Evolutionary conservation across 1,284 basidiomycete species (phyloP), one percentile per base, ranked within the genome.

Genomic region (Boletus chippewaensis): DNA sequence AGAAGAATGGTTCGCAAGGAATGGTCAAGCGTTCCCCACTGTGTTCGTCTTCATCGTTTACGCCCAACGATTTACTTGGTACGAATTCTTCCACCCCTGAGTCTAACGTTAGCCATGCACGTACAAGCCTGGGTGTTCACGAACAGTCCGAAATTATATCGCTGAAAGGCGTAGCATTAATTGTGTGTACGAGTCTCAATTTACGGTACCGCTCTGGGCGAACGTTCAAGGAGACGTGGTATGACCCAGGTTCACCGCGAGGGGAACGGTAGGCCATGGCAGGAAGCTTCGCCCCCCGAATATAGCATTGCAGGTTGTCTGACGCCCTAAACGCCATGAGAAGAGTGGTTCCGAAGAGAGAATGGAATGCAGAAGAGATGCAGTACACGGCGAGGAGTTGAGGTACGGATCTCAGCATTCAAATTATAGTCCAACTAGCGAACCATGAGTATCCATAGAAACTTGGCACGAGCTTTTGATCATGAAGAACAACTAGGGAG

Each of bases 271-370:
- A 64, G 15, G 57, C 58, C 70, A 84, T 75, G 7, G 50, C 52
- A 0, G 83, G 82, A 18, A 84, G 73, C 6, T 48, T 61, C 15
- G 76, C 74, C 42, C 71, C 66, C 24, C 68, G 69, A 4, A 81
- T 62, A 57, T 80, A 81, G 53, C 66, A 61, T 49, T 67, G 65
- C 15, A 83, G 66, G 55, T 80, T 76, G 59, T 76, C 66, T n/a
- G 70, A 72, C 47, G 61, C 69, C 57, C 57, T 63, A 49, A 44
- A 51, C 15, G 60, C 47, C 66, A 70, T 70, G 6, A 42, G 34
- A 38, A 12, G 5, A 10, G 31, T 6, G 13, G 15, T 31, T 36
- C 16, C 13, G 22, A 16, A 35, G 40, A 44, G 50, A 40, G 46
- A 44, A 29, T 11, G 16, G 22, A 26, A 40, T 45, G 38, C 11